Conservation (phyloP, 2,329 filamentous ascomycete genomes). For the Aspergillus fructus region DNA sequence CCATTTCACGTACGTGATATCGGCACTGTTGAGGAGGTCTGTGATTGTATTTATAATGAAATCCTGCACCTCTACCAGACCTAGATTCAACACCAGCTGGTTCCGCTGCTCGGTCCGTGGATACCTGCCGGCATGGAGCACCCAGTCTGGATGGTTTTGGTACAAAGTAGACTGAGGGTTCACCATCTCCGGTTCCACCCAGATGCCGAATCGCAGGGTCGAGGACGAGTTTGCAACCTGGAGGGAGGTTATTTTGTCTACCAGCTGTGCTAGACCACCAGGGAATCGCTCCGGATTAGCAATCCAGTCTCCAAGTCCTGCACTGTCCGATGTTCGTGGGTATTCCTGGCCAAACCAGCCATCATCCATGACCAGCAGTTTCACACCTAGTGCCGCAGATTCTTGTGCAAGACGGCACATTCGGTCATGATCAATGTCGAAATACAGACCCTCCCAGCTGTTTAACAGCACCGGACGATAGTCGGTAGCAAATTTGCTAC, state of each 20-base stretch:
- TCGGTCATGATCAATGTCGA: constrained; percentile 57
- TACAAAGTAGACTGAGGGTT: constrained; percentile 63
- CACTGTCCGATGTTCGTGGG: constrained; percentile 57
- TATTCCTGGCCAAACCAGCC: constrained; percentile 66
- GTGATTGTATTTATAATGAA: constrained; percentile 60
- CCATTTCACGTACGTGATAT: constrained; percentile 65
- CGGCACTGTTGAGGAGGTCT: constrained; percentile 52
- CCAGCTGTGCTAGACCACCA: constrained; percentile 53
- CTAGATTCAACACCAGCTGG: constrained; percentile 63
- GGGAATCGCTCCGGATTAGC: constrained; percentile 61
- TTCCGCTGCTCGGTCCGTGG: constrained; percentile 56
- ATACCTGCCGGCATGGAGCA: constrained; percentile 57
- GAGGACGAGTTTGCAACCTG: constrained; percentile 37
- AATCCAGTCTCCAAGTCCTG: constrained; percentile 64
- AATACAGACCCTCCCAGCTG: constrained; percentile 65
- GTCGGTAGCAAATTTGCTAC: constrained; percentile 54
- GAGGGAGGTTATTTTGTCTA: constrained; percentile 53
- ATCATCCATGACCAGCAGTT: constrained; percentile 65
- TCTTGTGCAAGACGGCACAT: constrained; percentile 31
- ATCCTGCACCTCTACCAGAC: constrained; percentile 61
- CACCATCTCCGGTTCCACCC: constrained; percentile 70
- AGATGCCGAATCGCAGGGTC: constrained; percentile 61
- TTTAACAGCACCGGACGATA: constrained; percentile 60
- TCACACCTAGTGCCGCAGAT: constrained; percentile 59
- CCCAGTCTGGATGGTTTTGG: constrained; percentile 63